phyloP scores from a whole-genome alignment of 768 basidiomycete genomes.

The Agrocybe pediades region DNA sequence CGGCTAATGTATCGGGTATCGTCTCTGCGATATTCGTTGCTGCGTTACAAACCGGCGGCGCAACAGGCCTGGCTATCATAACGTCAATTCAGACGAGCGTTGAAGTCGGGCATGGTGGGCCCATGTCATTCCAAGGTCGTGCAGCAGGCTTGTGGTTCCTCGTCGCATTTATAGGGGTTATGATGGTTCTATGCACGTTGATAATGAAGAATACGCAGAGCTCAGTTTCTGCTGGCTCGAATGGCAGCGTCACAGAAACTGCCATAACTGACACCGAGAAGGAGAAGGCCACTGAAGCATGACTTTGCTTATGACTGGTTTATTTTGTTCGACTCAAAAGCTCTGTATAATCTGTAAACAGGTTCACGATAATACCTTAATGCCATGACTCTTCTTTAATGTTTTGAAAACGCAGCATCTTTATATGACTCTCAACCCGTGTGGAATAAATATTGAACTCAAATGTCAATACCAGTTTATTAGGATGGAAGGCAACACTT shows the following conservation, averaged over 20 bases:
- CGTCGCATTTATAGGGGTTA: constrained; percentile 21
- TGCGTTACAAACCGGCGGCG: constrained; percentile 53
- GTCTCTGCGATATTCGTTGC: constrained; percentile 59
- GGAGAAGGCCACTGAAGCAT: no score
- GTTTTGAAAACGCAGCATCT: no score
- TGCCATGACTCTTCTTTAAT: no score
- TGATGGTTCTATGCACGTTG: background rate
- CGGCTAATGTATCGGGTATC: constrained; percentile 50
- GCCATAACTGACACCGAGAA: background rate
- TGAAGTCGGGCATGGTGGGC: constrained; percentile 31
- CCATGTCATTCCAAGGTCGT: constrained; percentile 37
- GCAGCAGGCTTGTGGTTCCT: constrained; percentile 48
- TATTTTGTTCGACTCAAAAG: no score
- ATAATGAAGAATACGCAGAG: background rate
- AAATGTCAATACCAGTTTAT: no score
- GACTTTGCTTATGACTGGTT: no score
- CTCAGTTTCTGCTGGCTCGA: background rate
- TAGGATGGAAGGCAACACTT: no score
- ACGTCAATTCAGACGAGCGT: constrained; percentile 50
- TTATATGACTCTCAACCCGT: no score
- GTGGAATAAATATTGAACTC: no score
- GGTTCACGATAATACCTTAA: no score
- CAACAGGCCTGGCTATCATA: constrained; percentile 50
- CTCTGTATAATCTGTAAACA: no score
- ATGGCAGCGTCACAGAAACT: background rate